Evolutionary conservation across 768 basidiomycete species (phyloP).

Genomic region (Mycena kentingensis): DNA sequence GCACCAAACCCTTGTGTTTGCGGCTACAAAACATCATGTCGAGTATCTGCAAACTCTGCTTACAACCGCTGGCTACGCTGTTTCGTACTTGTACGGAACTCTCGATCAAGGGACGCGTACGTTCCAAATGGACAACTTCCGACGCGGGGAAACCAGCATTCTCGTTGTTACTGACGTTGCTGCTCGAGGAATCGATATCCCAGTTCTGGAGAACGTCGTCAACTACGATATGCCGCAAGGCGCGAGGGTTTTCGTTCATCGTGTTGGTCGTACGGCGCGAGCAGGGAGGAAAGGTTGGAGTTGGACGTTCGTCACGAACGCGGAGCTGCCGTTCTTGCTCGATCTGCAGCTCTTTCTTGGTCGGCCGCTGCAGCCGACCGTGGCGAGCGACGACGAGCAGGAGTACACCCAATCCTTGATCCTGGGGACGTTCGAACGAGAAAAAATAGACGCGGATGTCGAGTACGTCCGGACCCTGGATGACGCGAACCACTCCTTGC

Average conservation of each 20-base stretch:
- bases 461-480: constrained; percentile 76
- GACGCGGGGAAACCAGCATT: constrained; percentile 74
- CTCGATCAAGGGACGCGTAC: constrained; percentile 90
- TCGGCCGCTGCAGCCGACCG: constrained; percentile 66
- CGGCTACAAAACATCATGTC: constrained; percentile 97
- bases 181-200: constrained; percentile 97
- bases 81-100: constrained; percentile 94
- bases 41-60: constrained; percentile 87
- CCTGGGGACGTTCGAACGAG: constrained; percentile 81
- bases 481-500: constrained; percentile 61
- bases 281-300: constrained; percentile 96
- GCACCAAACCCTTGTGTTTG: constrained; percentile 93
- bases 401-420: constrained; percentile 73
- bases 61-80: constrained; percentile 77
- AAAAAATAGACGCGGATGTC: constrained; percentile 77
- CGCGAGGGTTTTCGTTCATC: constrained; percentile 90
- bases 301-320: constrained; percentile 87
- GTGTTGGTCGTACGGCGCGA: constrained; percentile 94
- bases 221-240: constrained; percentile 99
- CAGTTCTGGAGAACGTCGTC: constrained; percentile 92
- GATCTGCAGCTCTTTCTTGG: constrained; percentile 93
- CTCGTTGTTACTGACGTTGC: constrained; percentile 98
- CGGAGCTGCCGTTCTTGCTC: constrained; percentile 86
- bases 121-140: constrained; percentile 89
- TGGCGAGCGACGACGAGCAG: constrained; percentile 53